Evolutionary conservation across 2,329 filamentous ascomycete genomes (phyloP).

Genomic region (Xylogone sp.): DNA sequence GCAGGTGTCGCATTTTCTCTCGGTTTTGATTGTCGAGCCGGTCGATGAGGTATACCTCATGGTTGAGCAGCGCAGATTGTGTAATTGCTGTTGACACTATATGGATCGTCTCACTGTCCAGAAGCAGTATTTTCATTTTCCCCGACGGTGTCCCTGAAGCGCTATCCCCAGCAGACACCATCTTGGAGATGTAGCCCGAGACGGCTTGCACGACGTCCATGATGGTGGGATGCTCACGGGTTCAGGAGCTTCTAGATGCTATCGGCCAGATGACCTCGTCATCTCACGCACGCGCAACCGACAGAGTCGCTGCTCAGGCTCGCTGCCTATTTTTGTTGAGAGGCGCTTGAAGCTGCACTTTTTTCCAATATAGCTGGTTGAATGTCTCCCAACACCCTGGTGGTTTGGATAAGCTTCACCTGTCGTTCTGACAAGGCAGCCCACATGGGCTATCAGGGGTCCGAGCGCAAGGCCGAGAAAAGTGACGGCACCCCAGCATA

Average conservation of each 20-base stretch:
- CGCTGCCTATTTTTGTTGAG: neutral
- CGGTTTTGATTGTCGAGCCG: slow-evolving; percentile 84
- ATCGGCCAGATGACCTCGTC: slow-evolving; percentile 12
- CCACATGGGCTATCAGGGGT: neutral
- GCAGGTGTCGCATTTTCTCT: slow-evolving; percentile 97
- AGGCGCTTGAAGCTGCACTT: neutral
- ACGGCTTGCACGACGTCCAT: slow-evolving; percentile 97
- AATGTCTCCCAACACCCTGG: neutral
- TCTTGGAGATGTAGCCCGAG: slow-evolving; percentile 93
- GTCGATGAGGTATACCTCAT: slow-evolving; percentile 97
- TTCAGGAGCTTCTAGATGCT: neutral
- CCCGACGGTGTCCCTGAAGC: slow-evolving; percentile 63
- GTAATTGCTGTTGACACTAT: slow-evolving; percentile 95
- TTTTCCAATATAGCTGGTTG: neutral
- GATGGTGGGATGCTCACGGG: slow-evolving; percentile 20
- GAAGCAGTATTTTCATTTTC: slow-evolving; percentile 97
- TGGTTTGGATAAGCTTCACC: neutral
- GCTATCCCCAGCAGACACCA: slow-evolving; percentile 80
- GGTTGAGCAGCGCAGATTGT: slow-evolving; percentile 88
- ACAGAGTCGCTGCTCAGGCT: neutral
- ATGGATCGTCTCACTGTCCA: slow-evolving; percentile 90
- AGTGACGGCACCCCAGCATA: neutral
- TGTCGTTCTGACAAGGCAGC: neutral
- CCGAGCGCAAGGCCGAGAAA: neutral
- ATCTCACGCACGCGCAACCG: slow-evolving; percentile 9